Evolutionary conservation across 208 protist genomes (phyloP), one percentile per base, ranked within the genome.

Genomic region (Trypanosomatidae sp.): DNA sequence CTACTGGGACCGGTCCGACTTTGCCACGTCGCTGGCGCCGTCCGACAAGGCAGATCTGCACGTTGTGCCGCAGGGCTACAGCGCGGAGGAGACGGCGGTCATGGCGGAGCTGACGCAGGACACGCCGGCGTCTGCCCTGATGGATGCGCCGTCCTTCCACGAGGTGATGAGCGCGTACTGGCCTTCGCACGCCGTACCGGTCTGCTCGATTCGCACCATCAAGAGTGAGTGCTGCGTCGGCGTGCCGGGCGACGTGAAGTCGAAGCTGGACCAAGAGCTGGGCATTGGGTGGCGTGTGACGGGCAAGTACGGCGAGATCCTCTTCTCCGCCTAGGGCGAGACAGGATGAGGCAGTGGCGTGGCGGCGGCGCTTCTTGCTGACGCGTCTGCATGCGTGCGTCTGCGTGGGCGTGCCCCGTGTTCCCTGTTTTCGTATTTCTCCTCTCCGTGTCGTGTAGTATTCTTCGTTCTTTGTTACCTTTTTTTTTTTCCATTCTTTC

Each of bases 211-310:
- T 19, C 90, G 94, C 22, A 97, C 94, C 12, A 87, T 94, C 50
- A 97, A 97, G 87, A 95, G 91, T 72, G 93, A 97, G 79, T 74
- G 78, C 67, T 92, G 89, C 60, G 62, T 95, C 3, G 93, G 93
- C 8, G 86, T 96, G n/a, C 60, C 86, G 15, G 74, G 70, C 0
- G 77, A 73, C 19, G 55, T 55, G 30, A 92, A 95, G 81, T 49
- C 78, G 47, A 62, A 33, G 44, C 74, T 96, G 53, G 90, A 96
- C 49, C 56, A 67, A 36, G 52, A 78, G 66, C 25, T 66, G 9
- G 79, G 83, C 9, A 47, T 77, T 17, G n/a, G 44, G 30, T 97
- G 93, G 93, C 87, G 85, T 33, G 72, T 85, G 30, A 89, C 72
- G 19, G 93, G 93, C 56, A 90, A 91, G 69, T 95, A 91, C 65